Evolutionary conservation across 2,329 filamentous ascomycete species (phyloP), one percentile per base, ranked within the genome.

Genomic region (Didymella glomerata): DNA sequence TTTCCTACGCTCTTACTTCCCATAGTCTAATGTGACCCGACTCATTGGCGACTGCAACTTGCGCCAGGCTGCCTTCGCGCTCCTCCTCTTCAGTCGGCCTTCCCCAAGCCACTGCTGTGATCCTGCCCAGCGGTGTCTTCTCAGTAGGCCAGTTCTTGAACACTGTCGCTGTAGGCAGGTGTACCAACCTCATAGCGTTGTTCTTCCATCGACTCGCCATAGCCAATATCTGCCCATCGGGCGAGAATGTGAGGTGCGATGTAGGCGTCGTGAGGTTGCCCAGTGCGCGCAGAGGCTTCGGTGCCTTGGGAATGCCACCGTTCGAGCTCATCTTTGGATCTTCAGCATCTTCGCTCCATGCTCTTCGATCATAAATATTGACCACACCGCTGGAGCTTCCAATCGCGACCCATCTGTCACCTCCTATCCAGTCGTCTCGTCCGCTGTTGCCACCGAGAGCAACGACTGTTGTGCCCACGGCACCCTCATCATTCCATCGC

Each of bases 91-190:
- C 75, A 11, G 71, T 68, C 3, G 79, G 81, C 18, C 71, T 74
- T 2, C 76, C 80, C 69, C 80, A 82, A 18, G 82, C 80, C 64
- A 85, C 72, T 11, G 80, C 74, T 2, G 91, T 91, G 65, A 98
- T 88, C 59, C 92, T 85, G 0, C 95, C 95, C 61, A 99, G 79
- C 0, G 93, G 93, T 56, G 95, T 99, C 75, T 90, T 89, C 64
- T 88, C 86, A 53, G 94, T 99, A 24, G 95, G 95, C 95, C 95
- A 99, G 78, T 99, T 99, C 71, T 89, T 88, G 83, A 95, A 99
- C 20, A 98, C 92, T 1, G 93, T 97, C 77, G 93, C 97, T 67
- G 87, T 93, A 0, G 94, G 93, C 67, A 99, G 80, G 77, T 99
- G 95, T 30, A 94, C 92, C 65, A 99, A 80, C 71, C 90, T 85